A percentile compares a stretch with the other conserved stretches of the same genome.
Evolutionary conservation across 495 filamentous ascomycete species (phyloP).

Genomic region (Astrothelium subdiscretum): DNA sequence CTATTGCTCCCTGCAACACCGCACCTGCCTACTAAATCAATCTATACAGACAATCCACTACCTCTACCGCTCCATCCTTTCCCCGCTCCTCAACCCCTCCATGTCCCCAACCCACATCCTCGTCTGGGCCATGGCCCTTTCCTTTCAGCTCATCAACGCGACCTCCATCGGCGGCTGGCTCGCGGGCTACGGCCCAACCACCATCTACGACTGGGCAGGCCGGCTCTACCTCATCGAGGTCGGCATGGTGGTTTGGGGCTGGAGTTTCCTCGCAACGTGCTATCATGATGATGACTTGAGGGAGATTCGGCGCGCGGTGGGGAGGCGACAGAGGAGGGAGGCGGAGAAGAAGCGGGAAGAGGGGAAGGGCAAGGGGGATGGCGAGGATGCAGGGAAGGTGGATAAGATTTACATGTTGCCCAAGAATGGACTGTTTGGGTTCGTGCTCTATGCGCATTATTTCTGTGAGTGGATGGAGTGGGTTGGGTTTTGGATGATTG

Average conservation of each 20-base stretch:
- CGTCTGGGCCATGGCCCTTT: conserved; percentile 46
- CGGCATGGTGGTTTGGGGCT: conserved; percentile 48
- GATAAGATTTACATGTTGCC: conserved; percentile 87
- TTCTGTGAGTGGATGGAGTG: conserved; percentile 94
- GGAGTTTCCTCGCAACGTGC: conserved; percentile 70
- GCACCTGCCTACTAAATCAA: no score
- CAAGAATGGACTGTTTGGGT: conserved; percentile 65
- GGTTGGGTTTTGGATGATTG: conserved; percentile 72
- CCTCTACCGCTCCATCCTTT: conserved; percentile 71
- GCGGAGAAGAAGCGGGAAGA: conserved; percentile 25
- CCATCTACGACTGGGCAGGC: conserved; percentile 43
- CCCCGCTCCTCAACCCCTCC: conserved; percentile 69
- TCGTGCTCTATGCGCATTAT: conserved; percentile 85
- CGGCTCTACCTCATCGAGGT: conserved; percentile 38
- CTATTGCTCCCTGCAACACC: neutral
- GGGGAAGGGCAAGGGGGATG: conserved; percentile 26
- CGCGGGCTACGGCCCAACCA: conserved; percentile 59
- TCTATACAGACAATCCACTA: conserved; percentile 67
- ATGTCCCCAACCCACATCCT: conserved; percentile 73
- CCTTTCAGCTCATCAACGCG: conserved; percentile 74
- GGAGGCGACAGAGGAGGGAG: conserved; percentile 33
- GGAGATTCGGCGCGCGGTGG: conserved; percentile 56
- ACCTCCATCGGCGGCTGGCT: conserved; percentile 69
- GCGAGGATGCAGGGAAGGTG: conserved; percentile 52
- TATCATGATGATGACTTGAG: conserved; percentile 70